phyloP scores from a whole-genome alignment of 768 basidiomycete genomes.

The Collybiopsis luxurians region DNA sequence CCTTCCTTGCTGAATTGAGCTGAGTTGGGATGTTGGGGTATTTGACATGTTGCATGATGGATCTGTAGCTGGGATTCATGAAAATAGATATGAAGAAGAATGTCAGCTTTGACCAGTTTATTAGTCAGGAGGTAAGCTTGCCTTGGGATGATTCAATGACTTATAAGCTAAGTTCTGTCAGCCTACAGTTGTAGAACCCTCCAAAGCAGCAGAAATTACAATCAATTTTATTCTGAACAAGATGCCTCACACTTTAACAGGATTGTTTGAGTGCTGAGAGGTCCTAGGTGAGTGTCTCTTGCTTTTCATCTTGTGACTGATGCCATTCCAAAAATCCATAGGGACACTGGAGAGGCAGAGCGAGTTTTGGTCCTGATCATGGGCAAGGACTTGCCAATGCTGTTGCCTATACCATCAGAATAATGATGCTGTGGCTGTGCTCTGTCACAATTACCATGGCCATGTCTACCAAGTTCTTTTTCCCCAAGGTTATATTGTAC shows the following conservation, averaged over 20 bases:
- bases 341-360: slow-evolving; percentile 44
- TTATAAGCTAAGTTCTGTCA: too few species aligned
- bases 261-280: slow-evolving; percentile 49
- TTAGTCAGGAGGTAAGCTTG: slow-evolving; percentile 36
- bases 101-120: slow-evolving; percentile 41
- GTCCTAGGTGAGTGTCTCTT: slow-evolving; percentile 26
- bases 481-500: neutral
- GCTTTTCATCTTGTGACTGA: neutral
- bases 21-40: too few species aligned
- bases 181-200: slow-evolving; percentile 38
- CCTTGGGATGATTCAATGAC: neutral
- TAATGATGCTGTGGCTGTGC: too few species aligned
- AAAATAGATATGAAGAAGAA: slow-evolving; percentile 43
- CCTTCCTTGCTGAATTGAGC: neutral
- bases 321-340: slow-evolving; percentile 9
- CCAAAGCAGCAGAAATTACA: slow-evolving; percentile 35
- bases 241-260: slow-evolving; percentile 31
- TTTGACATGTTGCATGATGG: too few species aligned
- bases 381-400: slow-evolving; percentile 36
- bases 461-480: too few species aligned
- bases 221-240: slow-evolving; percentile 31
- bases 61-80: slow-evolving; percentile 44
- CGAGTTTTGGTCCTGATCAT: slow-evolving; percentile 22
- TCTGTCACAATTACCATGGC: too few species aligned
- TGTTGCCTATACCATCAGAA: slow-evolving; percentile 39